A percentile compares a stretch with the other conserved stretches of the same genome.
phyloP scores from a whole-genome alignment of 345 rosid genomes.

The Lepidium didymum region DNA sequence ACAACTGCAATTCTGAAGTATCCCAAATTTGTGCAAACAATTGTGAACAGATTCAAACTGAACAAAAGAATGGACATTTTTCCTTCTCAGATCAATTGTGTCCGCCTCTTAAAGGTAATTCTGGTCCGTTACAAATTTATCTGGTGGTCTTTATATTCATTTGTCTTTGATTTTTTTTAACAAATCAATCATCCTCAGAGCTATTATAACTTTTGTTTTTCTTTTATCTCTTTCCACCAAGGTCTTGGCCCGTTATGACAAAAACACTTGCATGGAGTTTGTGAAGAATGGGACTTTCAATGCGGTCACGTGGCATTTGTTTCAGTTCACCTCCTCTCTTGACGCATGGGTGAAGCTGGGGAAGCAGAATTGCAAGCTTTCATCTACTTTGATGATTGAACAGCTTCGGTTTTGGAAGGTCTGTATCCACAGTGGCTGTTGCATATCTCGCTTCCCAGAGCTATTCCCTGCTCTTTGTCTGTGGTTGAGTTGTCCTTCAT shows the following conservation, averaged over 20 bases:
- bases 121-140: background rate
- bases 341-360: slow-evolving; percentile 68
- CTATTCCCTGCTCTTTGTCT: slow-evolving; percentile 75
- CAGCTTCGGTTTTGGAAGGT: slow-evolving; percentile 79
- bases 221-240: slow-evolving; percentile 18
- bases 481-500: slow-evolving; percentile 76
- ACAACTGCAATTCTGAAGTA: slow-evolving; percentile 65
- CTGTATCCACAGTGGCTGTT: slow-evolving; percentile 58
- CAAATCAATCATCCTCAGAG: slow-evolving; percentile 1
- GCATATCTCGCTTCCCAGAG: slow-evolving; percentile 60
- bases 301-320: slow-evolving; percentile 65
- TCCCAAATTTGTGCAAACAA: slow-evolving; percentile 54
- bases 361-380: slow-evolving; percentile 60
- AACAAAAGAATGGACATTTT: slow-evolving; percentile 35
- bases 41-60: slow-evolving; percentile 53
- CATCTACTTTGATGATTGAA: slow-evolving; percentile 70
- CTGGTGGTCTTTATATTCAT: background rate
- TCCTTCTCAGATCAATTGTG: slow-evolving; percentile 55
- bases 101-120: slow-evolving; percentile 65
- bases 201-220: background rate
- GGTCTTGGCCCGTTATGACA: slow-evolving; percentile 71
- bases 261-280: slow-evolving; percentile 47
- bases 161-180: background rate
- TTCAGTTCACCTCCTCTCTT: slow-evolving; percentile 50
- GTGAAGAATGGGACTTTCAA: slow-evolving; percentile 46